phyloP scores from a whole-genome alignment of 2,329 filamentous ascomycete species.

The Cladosporium sp. region DNA sequence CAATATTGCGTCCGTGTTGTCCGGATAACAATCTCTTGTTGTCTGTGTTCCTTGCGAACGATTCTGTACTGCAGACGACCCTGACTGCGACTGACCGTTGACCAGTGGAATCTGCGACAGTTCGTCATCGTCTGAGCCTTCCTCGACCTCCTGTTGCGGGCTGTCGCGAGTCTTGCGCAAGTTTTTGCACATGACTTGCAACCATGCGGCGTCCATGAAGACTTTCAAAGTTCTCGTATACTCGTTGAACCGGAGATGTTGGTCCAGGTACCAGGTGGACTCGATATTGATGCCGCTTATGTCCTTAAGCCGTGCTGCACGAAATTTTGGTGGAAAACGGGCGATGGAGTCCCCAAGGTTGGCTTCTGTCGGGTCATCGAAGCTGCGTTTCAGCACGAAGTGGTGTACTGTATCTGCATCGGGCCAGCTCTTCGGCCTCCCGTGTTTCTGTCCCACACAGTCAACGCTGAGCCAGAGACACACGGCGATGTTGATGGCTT shows the following conservation, averaged over 20 bases:
- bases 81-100: no score
- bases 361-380: not conserved
- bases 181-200: not conserved
- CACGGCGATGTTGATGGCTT: not conserved
- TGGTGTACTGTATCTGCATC: not conserved
- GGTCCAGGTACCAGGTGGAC: slow-evolving; percentile 2
- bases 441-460: not conserved
- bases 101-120: not conserved
- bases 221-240: not conserved
- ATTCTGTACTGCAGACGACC: no score
- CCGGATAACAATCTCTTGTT: no score
- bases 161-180: not conserved
- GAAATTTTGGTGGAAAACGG: not conserved
- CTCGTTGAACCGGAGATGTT: slow-evolving; percentile 1
- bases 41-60: no score
- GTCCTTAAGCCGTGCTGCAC: not conserved
- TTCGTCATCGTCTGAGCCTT: not conserved
- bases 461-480: slow-evolving; percentile 6
- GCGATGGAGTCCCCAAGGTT: not conserved
- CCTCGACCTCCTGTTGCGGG: not conserved
- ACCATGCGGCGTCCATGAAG: not conserved
- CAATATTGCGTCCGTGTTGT: not conserved
- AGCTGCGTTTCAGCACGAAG: not conserved
- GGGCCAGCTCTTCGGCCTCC: not conserved
- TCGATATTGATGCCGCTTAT: not conserved